phyloP scores from a whole-genome alignment of 768 basidiomycete species.

The Phylloporus sp. region DNA sequence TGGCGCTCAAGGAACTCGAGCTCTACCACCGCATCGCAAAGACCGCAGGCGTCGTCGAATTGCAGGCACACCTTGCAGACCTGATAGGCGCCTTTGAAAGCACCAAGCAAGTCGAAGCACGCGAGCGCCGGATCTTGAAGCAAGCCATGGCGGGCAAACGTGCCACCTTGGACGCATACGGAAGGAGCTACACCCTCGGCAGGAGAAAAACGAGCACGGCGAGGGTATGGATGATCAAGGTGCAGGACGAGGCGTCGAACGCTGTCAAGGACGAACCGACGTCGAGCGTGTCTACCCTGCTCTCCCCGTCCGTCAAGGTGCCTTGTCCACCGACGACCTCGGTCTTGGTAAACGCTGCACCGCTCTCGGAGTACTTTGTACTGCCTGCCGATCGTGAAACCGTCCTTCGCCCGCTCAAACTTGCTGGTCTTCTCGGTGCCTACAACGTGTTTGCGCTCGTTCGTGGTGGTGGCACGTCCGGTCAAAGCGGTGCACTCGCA shows the following conservation, averaged over 20 bases:
- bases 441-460: slow-evolving; percentile 76
- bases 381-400: slow-evolving; percentile 72
- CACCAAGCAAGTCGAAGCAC: slow-evolving; percentile 48
- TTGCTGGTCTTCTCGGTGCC: slow-evolving; percentile 78
- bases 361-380: slow-evolving; percentile 75
- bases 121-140: slow-evolving; percentile 26
- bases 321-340: slow-evolving; percentile 48
- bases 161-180: slow-evolving; percentile 62
- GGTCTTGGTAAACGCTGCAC: slow-evolving; percentile 81
- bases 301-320: slow-evolving; percentile 15
- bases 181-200: slow-evolving; percentile 84
- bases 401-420: slow-evolving; percentile 75
- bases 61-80: slow-evolving; percentile 57
- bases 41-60: slow-evolving; percentile 31
- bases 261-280: slow-evolving; percentile 1
- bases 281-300: slow-evolving; percentile 13
- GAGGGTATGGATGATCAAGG: slow-evolving; percentile 88
- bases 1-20: slow-evolving; percentile 63
- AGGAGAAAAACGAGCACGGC: slow-evolving; percentile 87
- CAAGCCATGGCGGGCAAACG: slow-evolving; percentile 44
- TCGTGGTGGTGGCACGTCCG: slow-evolving; percentile 85
- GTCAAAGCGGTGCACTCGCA: slow-evolving; percentile 85
- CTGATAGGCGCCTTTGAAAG: slow-evolving; percentile 64
- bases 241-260: slow-evolving; percentile 32
- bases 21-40: slow-evolving; percentile 39